These are phyloP conservation scores for Trifolium pratense DNA, from an alignment of 306 rosid species.

Conservation along the genomic window DNA sequence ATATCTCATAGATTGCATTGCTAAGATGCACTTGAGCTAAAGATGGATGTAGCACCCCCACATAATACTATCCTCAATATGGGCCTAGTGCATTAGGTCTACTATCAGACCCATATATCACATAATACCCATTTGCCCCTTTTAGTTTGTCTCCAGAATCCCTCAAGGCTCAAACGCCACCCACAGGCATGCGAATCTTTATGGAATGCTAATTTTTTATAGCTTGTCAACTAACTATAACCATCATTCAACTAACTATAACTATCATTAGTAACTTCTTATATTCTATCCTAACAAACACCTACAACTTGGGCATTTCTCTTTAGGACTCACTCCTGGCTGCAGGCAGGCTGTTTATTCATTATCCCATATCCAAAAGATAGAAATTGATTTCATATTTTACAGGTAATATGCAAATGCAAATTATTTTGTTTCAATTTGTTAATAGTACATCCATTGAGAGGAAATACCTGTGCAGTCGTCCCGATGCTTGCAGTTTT, in stretches of 20 bases:
- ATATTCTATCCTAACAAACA: background rate
- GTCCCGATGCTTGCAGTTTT: constrained; percentile 74
- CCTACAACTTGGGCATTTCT: background rate
- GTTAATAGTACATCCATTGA: constrained; percentile 25
- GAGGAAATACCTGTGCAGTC: constrained; percentile 77
- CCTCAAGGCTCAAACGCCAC: background rate
- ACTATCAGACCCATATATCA: background rate
- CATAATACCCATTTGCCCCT: constrained; percentile 4
- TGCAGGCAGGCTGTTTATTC: constrained; percentile 15
- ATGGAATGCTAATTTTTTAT: background rate
- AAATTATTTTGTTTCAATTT: constrained; percentile 23
- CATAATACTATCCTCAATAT: background rate
- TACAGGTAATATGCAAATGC: constrained; percentile 7
- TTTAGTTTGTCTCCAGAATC: background rate
- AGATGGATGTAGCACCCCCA: background rate
- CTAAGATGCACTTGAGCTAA: background rate
- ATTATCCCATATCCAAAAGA: constrained; percentile 18
- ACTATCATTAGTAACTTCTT: constrained; percentile 3
- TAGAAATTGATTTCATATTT: constrained; percentile 27
- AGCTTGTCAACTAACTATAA: background rate
- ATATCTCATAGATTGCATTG: background rate
- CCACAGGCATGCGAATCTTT: background rate
- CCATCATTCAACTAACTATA: no score
- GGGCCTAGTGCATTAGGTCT: background rate
- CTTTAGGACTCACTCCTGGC: constrained; percentile 1